Percentiles rank a stretch among this genome's conserved stretches.
phyloP scores from a whole-genome alignment of 1,284 basidiomycete species.

The Boletus albobrunnescens region DNA sequence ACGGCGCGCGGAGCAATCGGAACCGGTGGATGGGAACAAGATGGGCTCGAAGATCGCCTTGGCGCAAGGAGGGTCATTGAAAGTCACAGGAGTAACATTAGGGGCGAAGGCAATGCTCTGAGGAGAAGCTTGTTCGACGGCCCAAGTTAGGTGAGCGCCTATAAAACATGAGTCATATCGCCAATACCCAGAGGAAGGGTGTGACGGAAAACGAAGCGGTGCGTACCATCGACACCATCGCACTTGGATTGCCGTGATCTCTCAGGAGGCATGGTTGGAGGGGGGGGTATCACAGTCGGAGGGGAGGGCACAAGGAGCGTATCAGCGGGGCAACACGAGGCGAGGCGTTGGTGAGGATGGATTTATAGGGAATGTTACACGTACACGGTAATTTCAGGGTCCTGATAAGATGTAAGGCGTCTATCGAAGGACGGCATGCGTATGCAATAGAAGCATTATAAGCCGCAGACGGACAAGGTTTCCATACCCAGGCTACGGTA shows the following conservation, averaged over 20 bases:
- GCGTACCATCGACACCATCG: conserved; percentile 40
- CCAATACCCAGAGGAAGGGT: conserved; percentile 5
- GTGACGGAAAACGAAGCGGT: background rate
- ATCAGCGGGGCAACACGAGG: conserved; percentile 29
- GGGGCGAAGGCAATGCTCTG: conserved; percentile 54
- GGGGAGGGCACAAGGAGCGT: conserved; percentile 18
- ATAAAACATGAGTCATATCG: conserved; percentile 18
- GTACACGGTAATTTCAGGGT: conserved; percentile 37
- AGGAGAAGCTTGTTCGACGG: conserved; percentile 42
- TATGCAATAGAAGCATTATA: conserved; percentile 31
- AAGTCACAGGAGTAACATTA: conserved; percentile 58
- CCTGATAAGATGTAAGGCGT: conserved; percentile 34
- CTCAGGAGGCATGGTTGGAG: conserved; percentile 50
- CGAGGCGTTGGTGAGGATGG: conserved; percentile 15
- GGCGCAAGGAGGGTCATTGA: conserved; percentile 43
- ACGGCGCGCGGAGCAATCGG: conserved; percentile 38
- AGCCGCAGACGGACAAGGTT: conserved; percentile 20
- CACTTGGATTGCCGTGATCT: conserved; percentile 47
- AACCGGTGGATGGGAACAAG: conserved; percentile 43
- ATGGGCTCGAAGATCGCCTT: conserved; percentile 34
- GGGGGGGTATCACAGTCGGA: conserved; percentile 26
- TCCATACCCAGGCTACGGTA: conserved; percentile 27
- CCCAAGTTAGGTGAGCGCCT: conserved; percentile 53
- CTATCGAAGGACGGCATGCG: conserved; percentile 31
- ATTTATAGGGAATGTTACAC: conserved; percentile 34